Conservation (phyloP, 495 filamentous ascomycete species). For the Annulohypoxylon stygium region DNA sequence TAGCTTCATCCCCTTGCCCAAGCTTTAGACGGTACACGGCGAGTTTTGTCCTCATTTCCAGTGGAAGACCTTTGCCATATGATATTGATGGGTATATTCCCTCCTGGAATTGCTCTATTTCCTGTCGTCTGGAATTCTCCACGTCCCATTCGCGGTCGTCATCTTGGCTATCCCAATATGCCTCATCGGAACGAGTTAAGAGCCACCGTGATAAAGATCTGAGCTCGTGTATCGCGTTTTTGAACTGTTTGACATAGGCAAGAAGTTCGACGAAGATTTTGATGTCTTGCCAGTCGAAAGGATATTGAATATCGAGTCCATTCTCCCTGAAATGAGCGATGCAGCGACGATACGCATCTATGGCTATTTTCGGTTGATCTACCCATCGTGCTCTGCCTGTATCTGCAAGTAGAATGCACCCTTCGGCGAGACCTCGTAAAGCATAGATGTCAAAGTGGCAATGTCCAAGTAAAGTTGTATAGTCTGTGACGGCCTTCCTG, state of each 20-base stretch:
- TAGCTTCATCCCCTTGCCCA: slow-evolving; percentile 78
- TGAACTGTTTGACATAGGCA: slow-evolving; percentile 69
- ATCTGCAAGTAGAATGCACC: slow-evolving; percentile 45
- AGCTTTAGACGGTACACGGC: slow-evolving; percentile 82
- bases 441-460: slow-evolving; percentile 46
- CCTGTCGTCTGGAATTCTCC: slow-evolving; percentile 74
- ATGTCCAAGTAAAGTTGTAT: slow-evolving; percentile 42
- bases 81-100: slow-evolving; percentile 69
- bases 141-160: slow-evolving; percentile 96
- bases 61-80: slow-evolving; percentile 82
- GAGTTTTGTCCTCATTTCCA: slow-evolving; percentile 88
- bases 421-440: slow-evolving; percentile 46
- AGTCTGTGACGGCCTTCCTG: slow-evolving; percentile 45
- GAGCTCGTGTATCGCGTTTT: slow-evolving; percentile 73
- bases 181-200: slow-evolving; percentile 78
- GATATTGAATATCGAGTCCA: slow-evolving; percentile 60
- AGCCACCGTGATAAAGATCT: slow-evolving; percentile 84
- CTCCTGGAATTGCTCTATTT: slow-evolving; percentile 62
- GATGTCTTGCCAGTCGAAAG: slow-evolving; percentile 84
- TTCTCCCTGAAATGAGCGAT: slow-evolving; percentile 64
- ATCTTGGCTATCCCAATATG: slow-evolving; percentile 80
- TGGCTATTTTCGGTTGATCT: slow-evolving; percentile 61
- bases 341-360: slow-evolving; percentile 70
- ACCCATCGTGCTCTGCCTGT: slow-evolving; percentile 33
- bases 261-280: slow-evolving; percentile 88